Base-by-base conservation (phyloP, 2,329 filamentous ascomycete species). In the Trichoderma sp. region DNA sequence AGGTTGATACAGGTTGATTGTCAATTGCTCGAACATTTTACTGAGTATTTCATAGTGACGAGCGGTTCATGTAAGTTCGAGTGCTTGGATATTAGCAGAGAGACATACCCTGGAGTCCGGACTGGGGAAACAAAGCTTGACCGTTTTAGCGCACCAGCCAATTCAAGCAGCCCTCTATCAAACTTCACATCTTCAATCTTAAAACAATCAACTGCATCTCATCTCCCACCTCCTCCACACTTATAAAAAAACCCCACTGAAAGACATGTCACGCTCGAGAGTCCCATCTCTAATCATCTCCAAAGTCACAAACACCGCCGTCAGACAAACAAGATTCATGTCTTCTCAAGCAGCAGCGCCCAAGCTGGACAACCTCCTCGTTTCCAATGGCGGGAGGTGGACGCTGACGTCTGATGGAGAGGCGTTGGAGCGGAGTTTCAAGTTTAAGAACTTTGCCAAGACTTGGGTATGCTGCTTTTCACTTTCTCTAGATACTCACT, bases 361-460 rank as follows among this genome's bases (percentile, higher is more conserved):
- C 17, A 73, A 76, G 19, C 71, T 81, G 41, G 73, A 77, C 34
- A 70, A 76, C 26, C 76, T 85, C 45, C 74, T 85, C 64, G 72
- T 70, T 69, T 65, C 78, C 75, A 63, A 75, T 74, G 72, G 73
- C 65, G 67, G 74, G 63, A 78, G 77, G 58, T 90, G 87, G 87
- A 70, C 74, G 3, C 71, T 89, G 41, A 77, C 80, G 2, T 72
- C 77, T 1, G 77, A 79, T 51, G 85, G 85, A 10, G 79, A 81
- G 62, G 87, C 83, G 0, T 69, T 90, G 1, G 85, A 89, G 75
- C 79, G 87, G 60, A 80, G 77, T 63, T 88, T 89, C 73, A 84
- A 79, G 71, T 90, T 90, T 72, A 87, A 86, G 77, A 87, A 81
- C 1, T 90, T 89, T 74, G 80, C 83, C 43, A 88, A 86, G 78